Conservation (phyloP, 2,329 filamentous ascomycete species). For the Clarireedia sp. region DNA sequence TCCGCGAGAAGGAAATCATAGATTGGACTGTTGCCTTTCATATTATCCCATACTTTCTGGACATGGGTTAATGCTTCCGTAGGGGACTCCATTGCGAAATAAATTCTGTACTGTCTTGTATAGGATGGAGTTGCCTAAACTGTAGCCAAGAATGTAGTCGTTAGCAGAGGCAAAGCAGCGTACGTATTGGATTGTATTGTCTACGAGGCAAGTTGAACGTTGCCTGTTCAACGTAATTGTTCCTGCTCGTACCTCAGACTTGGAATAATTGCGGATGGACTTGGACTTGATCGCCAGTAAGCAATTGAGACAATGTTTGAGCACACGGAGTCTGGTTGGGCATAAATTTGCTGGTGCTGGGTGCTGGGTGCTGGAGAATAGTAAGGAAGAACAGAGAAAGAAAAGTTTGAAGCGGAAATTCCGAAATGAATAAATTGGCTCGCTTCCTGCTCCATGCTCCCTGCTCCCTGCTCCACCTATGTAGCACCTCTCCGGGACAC, state of each 20-base stretch:
- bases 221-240: not conserved
- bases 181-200: not conserved
- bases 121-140: not conserved
- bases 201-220: not conserved
- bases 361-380: too few relatives aligned
- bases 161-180: conserved; percentile 12
- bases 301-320: too few relatives aligned
- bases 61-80: conserved; percentile 23
- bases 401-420: too few relatives aligned
- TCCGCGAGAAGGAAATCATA: conserved; percentile 45
- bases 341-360: too few relatives aligned
- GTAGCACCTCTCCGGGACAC: too few relatives aligned
- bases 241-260: not conserved
- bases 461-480: too few relatives aligned
- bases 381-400: too few relatives aligned
- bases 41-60: conserved; percentile 23
- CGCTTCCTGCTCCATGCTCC: too few relatives aligned
- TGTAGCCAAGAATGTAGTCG: conserved; percentile 8
- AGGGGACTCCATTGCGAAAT: conserved; percentile 14
- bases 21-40: conserved; percentile 38
- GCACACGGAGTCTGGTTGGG: too few relatives aligned
- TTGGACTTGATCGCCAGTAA: too few relatives aligned
- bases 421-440: too few relatives aligned
- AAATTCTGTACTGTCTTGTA: not conserved
- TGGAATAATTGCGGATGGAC: too few relatives aligned